Conservation (phyloP, 164 flowering plant species). For the Saururus chinensis region DNA sequence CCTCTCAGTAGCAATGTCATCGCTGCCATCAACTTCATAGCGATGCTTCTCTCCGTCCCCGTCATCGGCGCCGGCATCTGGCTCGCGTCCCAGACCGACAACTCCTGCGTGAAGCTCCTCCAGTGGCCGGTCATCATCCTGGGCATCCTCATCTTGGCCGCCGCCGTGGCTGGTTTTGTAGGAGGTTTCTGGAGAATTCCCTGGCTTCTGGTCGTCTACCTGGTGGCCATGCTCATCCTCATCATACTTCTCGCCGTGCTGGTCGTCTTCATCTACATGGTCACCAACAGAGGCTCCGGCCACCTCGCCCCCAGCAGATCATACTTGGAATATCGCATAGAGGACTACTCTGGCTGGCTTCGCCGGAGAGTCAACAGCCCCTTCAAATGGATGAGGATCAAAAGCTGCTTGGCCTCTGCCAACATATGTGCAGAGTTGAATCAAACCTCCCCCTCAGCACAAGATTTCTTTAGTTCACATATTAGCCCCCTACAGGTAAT, state of each 20-base stretch:
- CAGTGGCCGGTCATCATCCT: constrained; percentile 91
- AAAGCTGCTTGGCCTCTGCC: constrained; percentile 51
- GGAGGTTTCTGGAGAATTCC: constrained; percentile 77
- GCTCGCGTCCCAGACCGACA: constrained; percentile 63
- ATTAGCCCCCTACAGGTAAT: constrained; percentile 75
- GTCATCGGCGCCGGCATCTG: constrained; percentile 86
- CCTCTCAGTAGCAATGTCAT: constrained; percentile 78
- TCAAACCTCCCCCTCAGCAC: constrained; percentile 59
- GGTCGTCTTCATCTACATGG: constrained; percentile 65
- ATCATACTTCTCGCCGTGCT: constrained; percentile 44
- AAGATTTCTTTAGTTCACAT: constrained; percentile 75
- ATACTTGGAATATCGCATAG: constrained; percentile 66
- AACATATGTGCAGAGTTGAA: constrained; percentile 57
- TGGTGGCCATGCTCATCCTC: constrained; percentile 64
- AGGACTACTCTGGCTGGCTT: constrained; percentile 72
- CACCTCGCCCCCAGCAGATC: constrained; percentile 66
- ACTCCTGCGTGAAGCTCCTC: constrained; percentile 67
- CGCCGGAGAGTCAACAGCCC: constrained; percentile 46
- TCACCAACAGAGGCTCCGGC: constrained; percentile 59
- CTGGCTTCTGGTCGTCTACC: constrained; percentile 54
- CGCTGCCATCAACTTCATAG: constrained; percentile 71
- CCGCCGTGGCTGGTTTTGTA: constrained; percentile 58
- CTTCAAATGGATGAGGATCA: constrained; percentile 75
- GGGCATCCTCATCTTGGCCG: constrained; percentile 55
- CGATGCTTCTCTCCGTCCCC: constrained; percentile 74